Evolutionary conservation across 2,329 filamentous ascomycete genomes (phyloP).

Genomic region (Colletotrichum plurivorum): DNA sequence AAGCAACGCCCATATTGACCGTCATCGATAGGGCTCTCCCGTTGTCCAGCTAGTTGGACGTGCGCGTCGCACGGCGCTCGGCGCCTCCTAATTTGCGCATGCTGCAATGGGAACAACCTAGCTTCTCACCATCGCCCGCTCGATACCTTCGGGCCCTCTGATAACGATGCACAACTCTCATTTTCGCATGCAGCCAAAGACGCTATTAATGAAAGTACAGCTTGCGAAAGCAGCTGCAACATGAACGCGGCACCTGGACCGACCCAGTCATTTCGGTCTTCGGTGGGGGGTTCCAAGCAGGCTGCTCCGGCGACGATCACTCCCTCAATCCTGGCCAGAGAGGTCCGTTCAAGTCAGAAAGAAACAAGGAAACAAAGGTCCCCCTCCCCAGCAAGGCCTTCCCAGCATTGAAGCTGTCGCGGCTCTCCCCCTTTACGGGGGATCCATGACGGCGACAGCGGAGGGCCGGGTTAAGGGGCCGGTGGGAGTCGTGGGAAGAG

Average conservation of each 20-base stretch:
- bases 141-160: background rate
- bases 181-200: background rate
- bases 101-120: conserved; percentile 6
- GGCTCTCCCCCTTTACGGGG: conserved; percentile 32
- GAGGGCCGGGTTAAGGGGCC: conserved; percentile 35
- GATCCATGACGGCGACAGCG: conserved; percentile 29
- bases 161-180: conserved; percentile 6
- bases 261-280: conserved; percentile 28
- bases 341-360: conserved; percentile 30
- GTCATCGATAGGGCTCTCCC: conserved; percentile 9
- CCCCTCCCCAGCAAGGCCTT: conserved; percentile 14
- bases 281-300: conserved; percentile 13
- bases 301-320: conserved; percentile 20
- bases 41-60: background rate
- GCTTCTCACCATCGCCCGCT: conserved; percentile 3
- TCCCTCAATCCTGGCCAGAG: conserved; percentile 13
- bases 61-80: conserved; percentile 4
- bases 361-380: conserved; percentile 33
- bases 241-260: conserved; percentile 12
- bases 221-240: conserved; percentile 12
- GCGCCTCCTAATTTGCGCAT: conserved; percentile 24
- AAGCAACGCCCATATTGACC: conserved; percentile 11
- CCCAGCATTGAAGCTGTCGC: conserved; percentile 29
- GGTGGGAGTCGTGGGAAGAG: background rate
- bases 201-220: conserved; percentile 3